Conservation (phyloP, 768 basidiomycete species). For the Mycena floridula region DNA sequence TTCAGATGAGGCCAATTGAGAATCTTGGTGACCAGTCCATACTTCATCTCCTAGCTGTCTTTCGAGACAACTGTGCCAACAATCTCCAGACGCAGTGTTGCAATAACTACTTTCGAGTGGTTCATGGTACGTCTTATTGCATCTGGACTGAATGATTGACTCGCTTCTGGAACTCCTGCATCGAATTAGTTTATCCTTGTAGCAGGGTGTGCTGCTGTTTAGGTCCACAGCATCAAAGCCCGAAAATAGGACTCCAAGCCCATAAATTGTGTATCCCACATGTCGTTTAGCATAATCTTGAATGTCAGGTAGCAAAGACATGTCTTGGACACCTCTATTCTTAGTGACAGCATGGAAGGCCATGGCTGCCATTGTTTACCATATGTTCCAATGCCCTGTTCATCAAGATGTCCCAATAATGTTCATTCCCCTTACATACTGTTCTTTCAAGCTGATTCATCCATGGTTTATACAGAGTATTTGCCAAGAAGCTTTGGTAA, state of each 20-base stretch:
- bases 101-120: slow-evolving; percentile 20
- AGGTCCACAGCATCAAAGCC: slow-evolving; percentile 27
- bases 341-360: slow-evolving; percentile 19
- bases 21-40: slow-evolving; percentile 17
- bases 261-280: slow-evolving; percentile 16
- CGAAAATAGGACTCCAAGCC: slow-evolving; percentile 20
- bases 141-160: slow-evolving; percentile 11
- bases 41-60: slow-evolving; percentile 23
- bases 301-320: slow-evolving; percentile 16
- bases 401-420: too few species aligned
- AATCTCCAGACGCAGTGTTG: slow-evolving; percentile 14
- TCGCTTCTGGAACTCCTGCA: slow-evolving; percentile 26
- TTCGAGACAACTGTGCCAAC: slow-evolving; percentile 21
- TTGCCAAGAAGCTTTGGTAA: too few species aligned
- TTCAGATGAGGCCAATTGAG: slow-evolving; percentile 15
- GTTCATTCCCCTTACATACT: too few species aligned
- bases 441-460: too few species aligned
- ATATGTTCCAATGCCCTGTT: too few species aligned
- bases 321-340: slow-evolving; percentile 19
- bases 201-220: slow-evolving; percentile 17
- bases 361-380: too few species aligned
- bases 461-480: too few species aligned
- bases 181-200: slow-evolving; percentile 27
- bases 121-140: slow-evolving; percentile 24
- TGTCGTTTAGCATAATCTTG: slow-evolving; percentile 20